Conservation (phyloP, 495 filamentous ascomycete genomes). For the Lasiosphaeris hirsuta region DNA sequence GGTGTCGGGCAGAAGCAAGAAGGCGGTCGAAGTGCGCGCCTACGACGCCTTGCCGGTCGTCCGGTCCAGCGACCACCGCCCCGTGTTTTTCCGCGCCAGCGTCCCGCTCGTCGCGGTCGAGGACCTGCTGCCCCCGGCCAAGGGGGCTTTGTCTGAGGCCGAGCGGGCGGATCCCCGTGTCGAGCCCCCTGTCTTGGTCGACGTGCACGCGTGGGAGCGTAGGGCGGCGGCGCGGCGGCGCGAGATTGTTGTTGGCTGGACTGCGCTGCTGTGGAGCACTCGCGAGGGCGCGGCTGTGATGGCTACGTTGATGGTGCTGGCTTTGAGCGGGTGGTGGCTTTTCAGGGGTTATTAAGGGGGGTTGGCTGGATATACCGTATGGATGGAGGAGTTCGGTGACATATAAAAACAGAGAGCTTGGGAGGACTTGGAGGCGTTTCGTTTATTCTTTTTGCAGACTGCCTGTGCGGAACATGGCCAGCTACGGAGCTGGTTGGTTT, state of each 20-base stretch:
- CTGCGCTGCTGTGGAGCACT: slow-evolving; percentile 44
- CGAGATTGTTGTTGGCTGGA: slow-evolving; percentile 45
- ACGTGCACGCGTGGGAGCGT: slow-evolving; percentile 44
- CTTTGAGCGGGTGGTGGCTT: slow-evolving; percentile 41
- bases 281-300: slow-evolving; percentile 37
- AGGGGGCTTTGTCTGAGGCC: neutral
- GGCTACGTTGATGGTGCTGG: slow-evolving; percentile 31
- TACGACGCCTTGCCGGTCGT: slow-evolving; percentile 77
- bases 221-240: slow-evolving; percentile 36
- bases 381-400: neutral
- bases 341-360: slow-evolving; percentile 14
- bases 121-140: slow-evolving; percentile 22
- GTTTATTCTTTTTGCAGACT: too few relatives aligned
- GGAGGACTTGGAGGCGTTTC: too few relatives aligned
- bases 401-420: neutral
- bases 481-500: too few relatives aligned
- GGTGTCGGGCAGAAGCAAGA: slow-evolving; percentile 25
- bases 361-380: neutral
- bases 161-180: slow-evolving; percentile 33
- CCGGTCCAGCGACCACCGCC: slow-evolving; percentile 76
- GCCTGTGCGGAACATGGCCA: too few relatives aligned
- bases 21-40: slow-evolving; percentile 45
- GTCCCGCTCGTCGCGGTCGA: slow-evolving; percentile 50
- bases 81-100: slow-evolving; percentile 65
- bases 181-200: slow-evolving; percentile 37